Evolutionary conservation across 140 eudicot species (phyloP), one percentile per base, ranked within the genome.

Genomic region (Ambrosia hybrid): DNA sequence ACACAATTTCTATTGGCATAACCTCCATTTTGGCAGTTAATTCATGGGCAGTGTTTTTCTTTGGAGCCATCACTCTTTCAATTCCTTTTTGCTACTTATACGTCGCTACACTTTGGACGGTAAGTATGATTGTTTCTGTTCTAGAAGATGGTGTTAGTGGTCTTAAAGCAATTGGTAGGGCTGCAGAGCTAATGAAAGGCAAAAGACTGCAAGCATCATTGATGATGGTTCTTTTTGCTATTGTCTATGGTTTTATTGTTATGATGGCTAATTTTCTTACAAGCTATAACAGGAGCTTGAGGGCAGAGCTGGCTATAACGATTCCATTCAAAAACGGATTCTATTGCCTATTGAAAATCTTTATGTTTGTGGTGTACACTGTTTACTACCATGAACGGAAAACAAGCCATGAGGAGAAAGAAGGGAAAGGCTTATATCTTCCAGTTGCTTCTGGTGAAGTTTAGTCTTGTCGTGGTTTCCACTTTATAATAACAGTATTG

Each of bases 61-160:
- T 67, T 0, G 83, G 79, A 60, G 71, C 59, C 6, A 59, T 79
- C 34, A 51, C 43, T 59, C 36, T 73, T 57, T 73, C 83, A 4
- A 58, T 58, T 59, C 79, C 83, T 21, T 16, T 81, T 59, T 82
- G 74, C 39, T 82, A 74, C 76, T 13, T 74, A 21, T 79, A 78
- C 9, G 0, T 73, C 21, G 65, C 68, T 26, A 49, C 81, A 56
- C 72, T 72, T 56, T 83, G 82, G 88, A 64, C 34, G 39, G 58
- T 86, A 63, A 81, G 88, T 51, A 3, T 83, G 57, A 76, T 83
- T 39, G 91, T 85, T 69, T 79, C 91, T 0, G 78, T 83, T 6
- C 11, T 85, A 0, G 91, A 85, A 66, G 83, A 80, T 2, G 74
- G 70, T 53, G 16, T 3, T 13, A 59, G 51, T 9, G 91, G 91